Base-by-base conservation (phyloP, 2,329 filamentous ascomycete species). In the Penicillium janthinellum region DNA sequence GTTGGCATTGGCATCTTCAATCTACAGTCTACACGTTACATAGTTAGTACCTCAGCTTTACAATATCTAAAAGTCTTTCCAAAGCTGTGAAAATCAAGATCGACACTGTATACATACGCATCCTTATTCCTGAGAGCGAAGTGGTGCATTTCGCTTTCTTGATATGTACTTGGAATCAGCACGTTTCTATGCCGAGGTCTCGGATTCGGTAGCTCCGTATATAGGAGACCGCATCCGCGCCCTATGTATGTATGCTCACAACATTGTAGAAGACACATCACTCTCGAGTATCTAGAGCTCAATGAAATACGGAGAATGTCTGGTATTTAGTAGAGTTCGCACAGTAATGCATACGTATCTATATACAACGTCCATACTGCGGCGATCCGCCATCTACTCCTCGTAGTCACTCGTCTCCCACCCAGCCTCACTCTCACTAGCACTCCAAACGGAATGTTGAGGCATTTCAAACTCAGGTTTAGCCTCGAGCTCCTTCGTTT, bases 401-500 rank as follows among this genome's bases (percentile, higher is more conserved):
- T 66, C 64, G 48, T 35, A 52, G 34, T 69, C 71, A 58, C 70
- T 73, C 2, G 68, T 72, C 45, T 64, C 68, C 74, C 75, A 77
- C 4, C 73, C 75, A 34, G 64, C 69, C 54, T 77, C 75, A 56
- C 73, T 76, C 58, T 77, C 75, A 58, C 73, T 73, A 1, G 71
- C 74, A 67, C 70, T 72, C 70, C 71, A 77, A 45, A 66, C 64
- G 25, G 72, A 73, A 17, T 54, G 56, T 1, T 12, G 41, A 6
- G 28, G 39, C 22, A 37, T 2, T 45, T 54, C 42, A 25, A 58
- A 34, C 44, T 44, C 38, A 39, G 44, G 14, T 6, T 47, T 31
- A 8, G 31, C 31, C 31, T 31, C 31, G 7, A 31, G 31, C 5
- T 42, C 17, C 38, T 53, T 44, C 28, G 58, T 31, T 15, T 57